These are phyloP conservation scores for Gossypium lobatum DNA, from an alignment of 441 rosid genomes.

Conservation along the genomic window DNA sequence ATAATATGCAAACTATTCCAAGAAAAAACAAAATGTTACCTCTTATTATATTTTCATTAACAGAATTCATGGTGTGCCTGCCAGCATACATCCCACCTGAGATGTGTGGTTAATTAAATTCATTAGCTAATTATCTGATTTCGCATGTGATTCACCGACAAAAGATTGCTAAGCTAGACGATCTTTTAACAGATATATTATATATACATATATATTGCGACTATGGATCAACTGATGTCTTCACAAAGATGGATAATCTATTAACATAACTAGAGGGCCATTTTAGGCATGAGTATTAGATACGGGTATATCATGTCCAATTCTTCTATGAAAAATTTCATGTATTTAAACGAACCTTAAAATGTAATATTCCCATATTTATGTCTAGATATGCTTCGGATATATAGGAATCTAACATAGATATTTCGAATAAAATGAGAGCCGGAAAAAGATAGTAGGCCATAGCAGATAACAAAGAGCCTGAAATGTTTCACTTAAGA, in stretches of 20 bases:
- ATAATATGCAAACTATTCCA: not conserved
- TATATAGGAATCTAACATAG: no score
- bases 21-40: not conserved
- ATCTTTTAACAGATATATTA: not conserved
- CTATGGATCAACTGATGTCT: not conserved
- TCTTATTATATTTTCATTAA: not conserved
- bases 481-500: not conserved
- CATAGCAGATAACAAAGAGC: not conserved
- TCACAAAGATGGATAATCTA: no score
- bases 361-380: no score
- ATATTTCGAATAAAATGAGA: no score
- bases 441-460: not conserved
- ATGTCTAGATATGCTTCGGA: no score
- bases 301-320: no score
- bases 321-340: no score
- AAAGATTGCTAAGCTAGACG: not conserved
- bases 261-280: not conserved
- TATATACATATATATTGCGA: not conserved
- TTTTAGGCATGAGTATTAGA: not conserved
- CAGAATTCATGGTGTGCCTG: not conserved
- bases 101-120: not conserved
- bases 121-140: not conserved
- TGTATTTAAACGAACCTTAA: no score
- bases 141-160: not conserved
- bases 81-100: constrained; percentile 5